Evolutionary conservation across 2,329 filamentous ascomycete genomes (phyloP).

Genomic region (Paracoccidioides brasiliensis): DNA sequence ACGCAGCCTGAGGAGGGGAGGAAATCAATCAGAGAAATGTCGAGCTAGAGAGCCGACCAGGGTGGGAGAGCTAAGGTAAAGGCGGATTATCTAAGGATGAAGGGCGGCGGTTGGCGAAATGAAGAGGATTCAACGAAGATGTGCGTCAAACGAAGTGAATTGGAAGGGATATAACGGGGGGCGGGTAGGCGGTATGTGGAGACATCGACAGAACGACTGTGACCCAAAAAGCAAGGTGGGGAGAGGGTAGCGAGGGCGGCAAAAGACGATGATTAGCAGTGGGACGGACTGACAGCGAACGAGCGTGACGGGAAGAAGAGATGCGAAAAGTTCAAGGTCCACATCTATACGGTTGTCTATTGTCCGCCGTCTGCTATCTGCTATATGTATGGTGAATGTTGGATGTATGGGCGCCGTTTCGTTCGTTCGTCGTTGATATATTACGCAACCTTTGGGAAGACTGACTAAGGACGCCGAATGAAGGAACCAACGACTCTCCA

Average conservation of each 20-base stretch:
- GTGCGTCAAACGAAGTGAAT: neutral
- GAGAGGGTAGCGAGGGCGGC: neutral
- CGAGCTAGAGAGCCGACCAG: neutral
- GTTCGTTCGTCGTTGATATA: neutral
- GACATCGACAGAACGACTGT: neutral
- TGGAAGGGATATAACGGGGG: neutral
- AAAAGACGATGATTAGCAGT: neutral
- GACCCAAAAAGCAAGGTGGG: no score
- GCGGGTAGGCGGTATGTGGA: neutral
- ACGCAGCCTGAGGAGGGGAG: neutral
- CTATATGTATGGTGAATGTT: neutral
- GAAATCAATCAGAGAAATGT: neutral
- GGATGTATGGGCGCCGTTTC: no score
- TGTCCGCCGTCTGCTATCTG: no score
- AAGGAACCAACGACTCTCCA: no score
- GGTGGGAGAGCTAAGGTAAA: neutral
- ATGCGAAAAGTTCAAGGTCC: no score
- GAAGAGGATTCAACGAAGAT: no score
- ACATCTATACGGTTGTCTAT: no score
- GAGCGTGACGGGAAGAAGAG: neutral
- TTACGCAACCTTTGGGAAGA: neutral
- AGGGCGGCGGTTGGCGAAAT: neutral
- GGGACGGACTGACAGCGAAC: neutral
- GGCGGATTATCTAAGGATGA: neutral
- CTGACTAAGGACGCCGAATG: neutral